Evolutionary conservation across 345 rosid genomes (phyloP).

Genomic region (Moricandia moricandioides): DNA sequence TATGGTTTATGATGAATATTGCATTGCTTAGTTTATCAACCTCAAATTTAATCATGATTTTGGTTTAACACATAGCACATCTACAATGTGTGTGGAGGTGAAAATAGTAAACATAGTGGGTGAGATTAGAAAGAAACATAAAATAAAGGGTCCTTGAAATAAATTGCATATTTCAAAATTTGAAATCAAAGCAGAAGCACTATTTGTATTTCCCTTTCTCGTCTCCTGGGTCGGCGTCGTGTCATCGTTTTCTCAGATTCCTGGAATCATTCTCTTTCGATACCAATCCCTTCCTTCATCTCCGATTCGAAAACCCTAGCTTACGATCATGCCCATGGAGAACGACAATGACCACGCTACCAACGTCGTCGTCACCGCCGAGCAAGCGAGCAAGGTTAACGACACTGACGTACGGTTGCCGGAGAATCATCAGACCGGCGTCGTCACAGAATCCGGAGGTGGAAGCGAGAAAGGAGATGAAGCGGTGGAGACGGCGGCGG

Average conservation of each 20-base stretch:
- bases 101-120: constrained; percentile 12
- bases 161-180: constrained; percentile 16
- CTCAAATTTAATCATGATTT: neutral
- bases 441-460: constrained; percentile 21
- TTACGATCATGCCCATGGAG: constrained; percentile 36
- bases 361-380: constrained; percentile 37
- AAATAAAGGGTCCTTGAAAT: neutral
- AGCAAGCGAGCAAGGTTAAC: constrained; percentile 30
- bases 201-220: constrained; percentile 30
- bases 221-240: constrained; percentile 4
- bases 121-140: neutral
- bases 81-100: neutral
- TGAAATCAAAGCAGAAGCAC: constrained; percentile 33
- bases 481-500: constrained; percentile 37
- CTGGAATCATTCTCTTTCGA: constrained; percentile 33
- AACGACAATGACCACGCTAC: constrained; percentile 32
- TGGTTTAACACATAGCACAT: neutral
- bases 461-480: constrained; percentile 29
- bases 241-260: constrained; percentile 38
- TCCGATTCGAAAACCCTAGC: constrained; percentile 30
- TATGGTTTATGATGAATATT: neutral
- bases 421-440: constrained; percentile 25
- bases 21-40: neutral
- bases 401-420: constrained; percentile 26
- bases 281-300: constrained; percentile 9